phyloP scores from a whole-genome alignment of 352 stramenopile species.

The Globisporangium megalacanthum region DNA sequence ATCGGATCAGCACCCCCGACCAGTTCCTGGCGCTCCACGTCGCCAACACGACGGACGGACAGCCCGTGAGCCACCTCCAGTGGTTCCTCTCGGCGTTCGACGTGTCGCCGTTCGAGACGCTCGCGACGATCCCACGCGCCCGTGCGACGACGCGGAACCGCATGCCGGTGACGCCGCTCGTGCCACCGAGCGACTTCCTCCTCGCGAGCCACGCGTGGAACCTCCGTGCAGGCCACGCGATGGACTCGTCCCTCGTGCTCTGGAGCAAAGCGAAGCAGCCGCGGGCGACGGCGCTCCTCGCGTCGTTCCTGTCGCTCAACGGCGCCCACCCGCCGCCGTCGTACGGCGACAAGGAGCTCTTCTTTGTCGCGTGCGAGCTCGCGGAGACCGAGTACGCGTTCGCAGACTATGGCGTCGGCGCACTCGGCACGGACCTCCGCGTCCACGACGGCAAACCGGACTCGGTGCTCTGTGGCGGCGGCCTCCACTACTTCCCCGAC shows the following conservation, averaged over 20 bases:
- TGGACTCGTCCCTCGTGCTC: conserved; percentile 73
- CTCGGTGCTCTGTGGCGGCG: conserved; percentile 44
- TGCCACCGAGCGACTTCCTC: conserved; percentile 51
- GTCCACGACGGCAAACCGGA: conserved; percentile 22
- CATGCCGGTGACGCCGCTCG: conserved; percentile 18
- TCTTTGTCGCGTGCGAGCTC: conserved; percentile 63
- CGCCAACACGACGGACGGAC: background rate
- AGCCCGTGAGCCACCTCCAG: conserved; percentile 32
- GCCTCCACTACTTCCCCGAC: conserved; percentile 54
- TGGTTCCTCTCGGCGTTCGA: conserved; percentile 55
- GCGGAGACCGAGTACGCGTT: conserved; percentile 66
- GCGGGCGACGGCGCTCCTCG: conserved; percentile 61
- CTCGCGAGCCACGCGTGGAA: conserved; percentile 61
- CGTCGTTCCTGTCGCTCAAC: conserved; percentile 44
- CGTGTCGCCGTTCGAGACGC: conserved; percentile 28
- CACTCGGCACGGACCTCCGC: conserved; percentile 35
- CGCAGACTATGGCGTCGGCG: conserved; percentile 56
- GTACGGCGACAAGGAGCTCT: conserved; percentile 79
- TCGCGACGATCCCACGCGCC: conserved; percentile 27
- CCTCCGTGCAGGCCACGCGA: conserved; percentile 51
- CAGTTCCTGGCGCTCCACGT: conserved; percentile 40
- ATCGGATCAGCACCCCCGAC: conserved; percentile 32
- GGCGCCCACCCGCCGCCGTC: conserved; percentile 29
- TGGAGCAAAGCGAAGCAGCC: conserved; percentile 65
- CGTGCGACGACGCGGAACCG: conserved; percentile 14